A percentile compares a stretch with the other conserved stretches of the same genome.
Conservation (phyloP, 495 filamentous ascomycete genomes). For the Aspergillus nidulans region DNA sequence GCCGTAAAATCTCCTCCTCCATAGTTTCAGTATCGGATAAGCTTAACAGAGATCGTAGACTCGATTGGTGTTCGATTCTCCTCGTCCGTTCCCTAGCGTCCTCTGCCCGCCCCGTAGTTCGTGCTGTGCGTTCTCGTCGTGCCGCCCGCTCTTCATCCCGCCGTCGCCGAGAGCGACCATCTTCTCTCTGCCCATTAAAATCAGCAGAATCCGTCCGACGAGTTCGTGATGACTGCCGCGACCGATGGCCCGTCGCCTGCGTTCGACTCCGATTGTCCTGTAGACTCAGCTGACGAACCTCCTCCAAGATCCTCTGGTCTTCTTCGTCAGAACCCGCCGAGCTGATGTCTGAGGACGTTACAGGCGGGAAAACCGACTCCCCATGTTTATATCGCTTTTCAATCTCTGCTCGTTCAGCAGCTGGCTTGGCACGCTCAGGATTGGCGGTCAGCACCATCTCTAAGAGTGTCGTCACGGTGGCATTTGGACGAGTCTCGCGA, state of each 20-base stretch:
- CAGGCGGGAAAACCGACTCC: conserved; percentile 55
- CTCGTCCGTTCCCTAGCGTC: conserved; percentile 30
- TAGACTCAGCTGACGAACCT: conserved; percentile 67
- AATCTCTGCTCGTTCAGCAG: conserved; percentile 68
- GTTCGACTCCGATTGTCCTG: conserved; percentile 48
- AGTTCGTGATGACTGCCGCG: conserved; percentile 20
- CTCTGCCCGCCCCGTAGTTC: neutral
- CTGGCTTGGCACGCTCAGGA: conserved; percentile 61
- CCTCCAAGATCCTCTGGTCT: conserved; percentile 64
- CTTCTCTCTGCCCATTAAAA: conserved; percentile 28
- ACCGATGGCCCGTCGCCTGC: conserved; percentile 26
- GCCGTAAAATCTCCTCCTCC: conserved; percentile 81
- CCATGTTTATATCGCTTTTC: conserved; percentile 68
- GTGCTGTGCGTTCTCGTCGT: conserved; percentile 21
- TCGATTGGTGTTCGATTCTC: conserved; percentile 79
- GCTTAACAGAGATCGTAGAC: conserved; percentile 76
- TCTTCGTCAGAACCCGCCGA: conserved; percentile 49
- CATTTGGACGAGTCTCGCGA: conserved; percentile 76
- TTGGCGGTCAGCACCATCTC: conserved; percentile 59
- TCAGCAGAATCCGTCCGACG: conserved; percentile 28
- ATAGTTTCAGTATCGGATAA: conserved; percentile 74
- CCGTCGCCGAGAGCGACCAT: conserved; percentile 38
- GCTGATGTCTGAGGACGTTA: conserved; percentile 16
- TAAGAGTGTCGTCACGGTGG: conserved; percentile 29
- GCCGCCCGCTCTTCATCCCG: conserved; percentile 41